phyloP scores from a whole-genome alignment of 768 basidiomycete genomes.

The Phaeotremella fagi region DNA sequence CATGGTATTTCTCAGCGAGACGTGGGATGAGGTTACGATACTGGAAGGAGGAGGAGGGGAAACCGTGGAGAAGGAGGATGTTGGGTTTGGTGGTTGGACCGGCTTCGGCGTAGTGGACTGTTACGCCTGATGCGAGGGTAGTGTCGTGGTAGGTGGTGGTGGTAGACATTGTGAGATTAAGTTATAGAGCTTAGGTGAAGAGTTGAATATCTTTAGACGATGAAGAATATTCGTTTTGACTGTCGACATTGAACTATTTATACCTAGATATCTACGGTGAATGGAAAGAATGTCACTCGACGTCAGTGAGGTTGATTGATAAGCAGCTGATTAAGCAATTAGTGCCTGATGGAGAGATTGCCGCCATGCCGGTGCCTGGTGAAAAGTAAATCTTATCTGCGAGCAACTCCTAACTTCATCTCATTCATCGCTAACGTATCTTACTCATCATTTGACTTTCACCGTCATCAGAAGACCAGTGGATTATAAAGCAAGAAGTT shows the following conservation, averaged over 20 bases:
- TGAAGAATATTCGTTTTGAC: no score
- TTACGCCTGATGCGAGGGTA: slow-evolving; percentile 2
- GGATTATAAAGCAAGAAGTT: not conserved
- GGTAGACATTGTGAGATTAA: not conserved
- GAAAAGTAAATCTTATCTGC: no score
- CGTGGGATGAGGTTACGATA: slow-evolving; percentile 54
- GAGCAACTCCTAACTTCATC: no score
- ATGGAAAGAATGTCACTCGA: not conserved
- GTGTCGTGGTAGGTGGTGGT: not conserved
- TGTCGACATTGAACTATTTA: no score
- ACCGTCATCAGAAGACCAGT: no score
- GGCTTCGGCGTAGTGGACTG: slow-evolving; percentile 53
- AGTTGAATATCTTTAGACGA: not conserved
- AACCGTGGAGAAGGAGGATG: slow-evolving; percentile 55
- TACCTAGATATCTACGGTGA: no score
- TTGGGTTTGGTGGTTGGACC: slow-evolving; percentile 31
- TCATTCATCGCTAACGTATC: no score
- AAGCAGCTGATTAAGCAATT: not conserved
- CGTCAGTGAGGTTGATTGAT: not conserved
- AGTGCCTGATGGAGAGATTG: no score
- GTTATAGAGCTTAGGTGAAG: not conserved
- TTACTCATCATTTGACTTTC: no score
- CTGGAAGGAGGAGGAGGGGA: slow-evolving; percentile 55
- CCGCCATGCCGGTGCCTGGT: no score
- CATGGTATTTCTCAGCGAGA: slow-evolving; percentile 51